phyloP scores from a whole-genome alignment of 306 rosid species.

The Sophora flavescens region DNA sequence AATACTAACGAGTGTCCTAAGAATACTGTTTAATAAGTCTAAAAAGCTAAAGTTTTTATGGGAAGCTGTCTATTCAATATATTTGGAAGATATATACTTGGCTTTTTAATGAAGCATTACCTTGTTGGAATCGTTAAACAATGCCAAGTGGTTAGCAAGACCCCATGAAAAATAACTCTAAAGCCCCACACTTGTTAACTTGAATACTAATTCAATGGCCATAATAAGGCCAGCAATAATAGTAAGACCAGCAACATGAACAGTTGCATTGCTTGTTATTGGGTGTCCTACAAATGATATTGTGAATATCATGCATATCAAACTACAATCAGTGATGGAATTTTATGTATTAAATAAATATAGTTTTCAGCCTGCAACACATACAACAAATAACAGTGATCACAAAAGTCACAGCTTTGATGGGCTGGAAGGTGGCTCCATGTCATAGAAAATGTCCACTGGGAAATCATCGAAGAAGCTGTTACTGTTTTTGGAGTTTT shows the following conservation, averaged over 20 bases:
- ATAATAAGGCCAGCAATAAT: conserved; percentile 1
- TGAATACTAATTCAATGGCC: background rate
- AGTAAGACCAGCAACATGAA: conserved; percentile 7
- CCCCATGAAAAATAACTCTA: too few relatives aligned
- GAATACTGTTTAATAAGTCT: too few relatives aligned
- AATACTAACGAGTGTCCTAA: too few relatives aligned
- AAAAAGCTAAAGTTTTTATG: too few relatives aligned
- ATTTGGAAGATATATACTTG: too few relatives aligned
- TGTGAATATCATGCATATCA: conserved; percentile 17
- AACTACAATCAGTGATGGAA: conserved; percentile 2
- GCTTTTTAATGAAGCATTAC: too few relatives aligned
- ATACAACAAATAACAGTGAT: background rate
- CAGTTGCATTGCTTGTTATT: conserved; percentile 38
- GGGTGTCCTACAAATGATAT: conserved; percentile 33
- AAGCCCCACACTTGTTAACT: background rate
- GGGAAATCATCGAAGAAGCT: conserved; percentile 83
- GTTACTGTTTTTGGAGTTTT: conserved; percentile 43
- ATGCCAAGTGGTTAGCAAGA: too few relatives aligned
- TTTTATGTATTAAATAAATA: conserved; percentile 9
- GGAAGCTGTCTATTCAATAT: too few relatives aligned
- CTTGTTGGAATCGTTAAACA: too few relatives aligned
- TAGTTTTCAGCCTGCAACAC: conserved; percentile 23
- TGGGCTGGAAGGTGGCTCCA: conserved; percentile 58
- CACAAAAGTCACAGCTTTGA: conserved; percentile 49
- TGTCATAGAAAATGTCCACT: conserved; percentile 65